Evolutionary conservation across 2,329 filamentous ascomycete species (phyloP), one percentile per base, ranked within the genome.

Genomic region (Penicillium sp.): DNA sequence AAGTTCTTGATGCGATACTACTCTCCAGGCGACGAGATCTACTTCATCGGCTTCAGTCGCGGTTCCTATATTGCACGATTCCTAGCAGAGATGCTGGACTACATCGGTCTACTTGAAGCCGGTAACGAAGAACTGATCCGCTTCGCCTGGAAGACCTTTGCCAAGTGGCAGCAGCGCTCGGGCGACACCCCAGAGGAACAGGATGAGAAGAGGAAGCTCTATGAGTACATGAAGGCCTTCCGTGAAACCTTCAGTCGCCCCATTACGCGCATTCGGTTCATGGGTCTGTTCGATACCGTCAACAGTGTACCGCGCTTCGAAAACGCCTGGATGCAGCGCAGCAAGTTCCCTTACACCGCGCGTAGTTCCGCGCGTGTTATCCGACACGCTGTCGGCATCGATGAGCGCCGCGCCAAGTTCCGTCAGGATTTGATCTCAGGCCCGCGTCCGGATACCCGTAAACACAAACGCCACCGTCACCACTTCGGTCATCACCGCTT

Each of bases 81-180:
- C 63, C 73, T 91, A 0, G 89, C 90, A 0, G 89, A 94, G 65
- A 93, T 93, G 90, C 79, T 94, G 6, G 89, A 94, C 63, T 86
- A 89, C 60, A 85, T 94, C 48, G 90, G 91, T 1, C 78, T 95
- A 0, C 78, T 95, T 12, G 87, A 86, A 10, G 86, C 89, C 45
- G 90, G 90, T 9, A 95, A 95, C 61, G 89, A 95, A 65, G 90
- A 94, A 60, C 87, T 94, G 85, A 85, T 90, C 45, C 79, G 82
- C 3, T 95, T 95, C 67, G 90, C 89, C 0, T 94, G 90, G 89
- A 91, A 75, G 58, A 73, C 71, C 5, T 75, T 75, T 40, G 66
- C 71, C 33, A 74, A 73, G 40, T 75, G 73, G 73, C 69, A 74
- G 56, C 68, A 71, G 53, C 66, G 72, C 7, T 54, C 63, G 4